Evolutionary conservation across 805 yeast genomes (phyloP), one percentile per base, ranked within the genome.

Genomic region (Priceomyces fermenticarens): DNA sequence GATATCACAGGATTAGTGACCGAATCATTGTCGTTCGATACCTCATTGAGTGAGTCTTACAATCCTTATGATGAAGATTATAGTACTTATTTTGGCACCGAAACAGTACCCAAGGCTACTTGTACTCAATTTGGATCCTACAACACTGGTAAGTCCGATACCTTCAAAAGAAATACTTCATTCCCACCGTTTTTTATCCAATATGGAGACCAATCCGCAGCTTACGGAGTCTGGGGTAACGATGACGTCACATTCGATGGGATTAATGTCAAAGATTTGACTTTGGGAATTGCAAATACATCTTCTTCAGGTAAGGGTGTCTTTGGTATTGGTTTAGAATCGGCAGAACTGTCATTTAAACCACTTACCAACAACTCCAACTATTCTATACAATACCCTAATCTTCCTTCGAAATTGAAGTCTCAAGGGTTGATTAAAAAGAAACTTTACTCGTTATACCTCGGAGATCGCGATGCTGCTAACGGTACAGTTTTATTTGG

Each of bases 311-410:
- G 44, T 34, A 46, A 45, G 12, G 63, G 59, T 8, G 55, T 59
- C 11, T 41, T 59, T 10, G 64, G 64, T 10, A 56, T 59, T 32
- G 63, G 62, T 12, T 44, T 36, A 16, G 62, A 76, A 3, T 85
- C 80, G 9, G 70, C 85, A 40, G 95, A 89, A 60, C 25, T 20
- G 25, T 20, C 25, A 20, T 20, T 20, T 8, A 5, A 5, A 68
- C 78, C 3, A 83, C 90, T 1, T 57, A 68, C 77, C 3, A 84
- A 91, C 1, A 58, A 54, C 49, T 17, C 43, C 11, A 46, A 47
- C 1, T 38, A 32, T 16, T 13, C 35, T 4, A 61, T 64, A 52
- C 47, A 46, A 34, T 70, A 70, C 49, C 65, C 63, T 49, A 70
- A 70, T 51, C 55, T 68, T 30, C 74, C 74, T 9, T 32, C 57